Conservation (phyloP, 352 stramenopile genomes). For the Phytopythium sindhum region DNA sequence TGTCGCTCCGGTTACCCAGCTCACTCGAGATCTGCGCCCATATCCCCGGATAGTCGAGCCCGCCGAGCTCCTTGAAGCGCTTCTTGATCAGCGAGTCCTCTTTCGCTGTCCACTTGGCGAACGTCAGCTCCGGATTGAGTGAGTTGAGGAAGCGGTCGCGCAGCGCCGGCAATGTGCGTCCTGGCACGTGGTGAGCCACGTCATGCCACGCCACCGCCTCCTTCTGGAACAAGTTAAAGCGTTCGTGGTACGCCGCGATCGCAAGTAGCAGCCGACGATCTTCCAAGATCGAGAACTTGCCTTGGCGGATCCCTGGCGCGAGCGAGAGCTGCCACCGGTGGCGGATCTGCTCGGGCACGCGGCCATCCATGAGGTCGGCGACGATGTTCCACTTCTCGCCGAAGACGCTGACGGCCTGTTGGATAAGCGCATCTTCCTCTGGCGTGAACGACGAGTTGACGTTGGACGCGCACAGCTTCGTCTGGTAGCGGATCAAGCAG, state of each 20-base stretch:
- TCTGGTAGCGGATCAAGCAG: constrained; percentile 57
- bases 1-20: constrained; percentile 46
- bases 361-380: constrained; percentile 69
- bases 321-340: constrained; percentile 72
- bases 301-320: constrained; percentile 52
- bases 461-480: constrained; percentile 39
- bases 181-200: constrained; percentile 57
- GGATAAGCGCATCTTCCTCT: constrained; percentile 50
- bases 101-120: constrained; percentile 46
- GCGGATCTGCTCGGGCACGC: constrained; percentile 69
- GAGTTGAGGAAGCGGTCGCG: constrained; percentile 69
- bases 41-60: constrained; percentile 25
- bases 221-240: constrained; percentile 36
- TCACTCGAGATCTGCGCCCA: constrained; percentile 44
- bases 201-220: constrained; percentile 57
- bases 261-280: constrained; percentile 63
- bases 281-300: constrained; percentile 73
- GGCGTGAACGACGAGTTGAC: constrained; percentile 41
- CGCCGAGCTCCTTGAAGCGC: constrained; percentile 32
- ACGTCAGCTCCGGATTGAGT: constrained; percentile 63
- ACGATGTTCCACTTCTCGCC: constrained; percentile 81
- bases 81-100: constrained; percentile 46
- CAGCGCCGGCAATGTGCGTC: constrained; percentile 45
- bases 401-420: constrained; percentile 53
- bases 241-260: constrained; percentile 48